Conservation (phyloP, 1,284 basidiomycete species). For the Heterobasidion annosum region DNA sequence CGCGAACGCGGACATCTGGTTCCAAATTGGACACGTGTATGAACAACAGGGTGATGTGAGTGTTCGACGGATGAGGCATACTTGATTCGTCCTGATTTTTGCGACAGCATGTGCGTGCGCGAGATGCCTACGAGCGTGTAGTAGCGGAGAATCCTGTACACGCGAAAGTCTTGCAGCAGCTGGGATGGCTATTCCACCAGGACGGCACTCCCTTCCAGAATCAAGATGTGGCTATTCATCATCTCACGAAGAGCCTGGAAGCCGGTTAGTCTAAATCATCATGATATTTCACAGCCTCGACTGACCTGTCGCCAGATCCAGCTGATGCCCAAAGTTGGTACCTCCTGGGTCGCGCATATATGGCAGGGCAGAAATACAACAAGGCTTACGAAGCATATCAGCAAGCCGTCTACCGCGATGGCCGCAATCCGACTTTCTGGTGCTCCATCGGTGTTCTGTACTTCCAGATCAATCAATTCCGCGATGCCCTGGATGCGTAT, state of each 20-base stretch:
- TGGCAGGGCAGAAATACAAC: conserved; percentile 99
- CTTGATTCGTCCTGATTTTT: neutral
- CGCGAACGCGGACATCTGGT: conserved; percentile 98
- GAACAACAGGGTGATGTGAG: conserved; percentile 93
- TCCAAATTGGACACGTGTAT: conserved; percentile 98
- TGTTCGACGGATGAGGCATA: neutral
- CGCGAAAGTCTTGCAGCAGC: conserved; percentile 95
- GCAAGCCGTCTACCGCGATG: conserved; percentile 97
- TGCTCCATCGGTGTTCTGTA: conserved; percentile 99
- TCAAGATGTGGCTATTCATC: conserved; percentile 89
- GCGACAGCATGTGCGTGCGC: conserved; percentile 74
- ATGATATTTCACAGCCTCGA: neutral
- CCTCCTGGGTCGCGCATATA: conserved; percentile 93
- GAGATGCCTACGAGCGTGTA: conserved; percentile 97
- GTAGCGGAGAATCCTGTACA: conserved; percentile 90
- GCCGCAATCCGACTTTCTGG: conserved; percentile 99
- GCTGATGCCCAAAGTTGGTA: conserved; percentile 98
- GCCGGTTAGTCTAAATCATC: conserved; percentile 54
- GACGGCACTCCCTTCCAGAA: conserved; percentile 91
- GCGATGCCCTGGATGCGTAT: conserved; percentile 96
- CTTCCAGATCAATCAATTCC: conserved; percentile 99
- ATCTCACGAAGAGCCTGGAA: conserved; percentile 91
- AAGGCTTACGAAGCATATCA: conserved; percentile 99
- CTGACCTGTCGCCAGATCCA: conserved; percentile 50
- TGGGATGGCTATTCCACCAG: conserved; percentile 97